A percentile compares a stretch with the other conserved stretches of the same genome.
These are phyloP conservation scores for Mariannaea sp. DNA, from an alignment of 2,329 filamentous ascomycete genomes.

Conservation along the genomic window DNA sequence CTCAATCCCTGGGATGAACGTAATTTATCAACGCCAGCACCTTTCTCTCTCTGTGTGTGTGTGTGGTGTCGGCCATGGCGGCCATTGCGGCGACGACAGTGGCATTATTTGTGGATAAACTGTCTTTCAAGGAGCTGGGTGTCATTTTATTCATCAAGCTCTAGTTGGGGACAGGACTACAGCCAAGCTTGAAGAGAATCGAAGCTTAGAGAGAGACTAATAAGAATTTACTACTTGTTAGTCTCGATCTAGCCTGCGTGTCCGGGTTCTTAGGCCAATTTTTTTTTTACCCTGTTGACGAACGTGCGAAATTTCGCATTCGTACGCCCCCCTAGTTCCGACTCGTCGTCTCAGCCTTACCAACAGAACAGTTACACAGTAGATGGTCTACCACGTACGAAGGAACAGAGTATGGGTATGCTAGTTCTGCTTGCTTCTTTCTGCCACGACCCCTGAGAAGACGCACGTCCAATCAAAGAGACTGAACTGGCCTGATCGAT, in stretches of 20 bases:
- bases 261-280: slow-evolving; percentile 18
- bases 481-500: slow-evolving; percentile 33
- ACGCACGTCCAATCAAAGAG: slow-evolving; percentile 20
- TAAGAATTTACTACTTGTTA: slow-evolving; percentile 3
- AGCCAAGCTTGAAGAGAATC: slow-evolving; percentile 8
- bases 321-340: slow-evolving; percentile 17
- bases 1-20: too few relatives aligned
- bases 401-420: slow-evolving; percentile 8
- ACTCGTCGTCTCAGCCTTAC: slow-evolving; percentile 37
- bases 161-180: slow-evolving; percentile 6
- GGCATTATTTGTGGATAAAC: too few relatives aligned
- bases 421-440: slow-evolving; percentile 28
- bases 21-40: too few relatives aligned
- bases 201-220: slow-evolving; percentile 16
- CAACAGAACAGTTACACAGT: slow-evolving; percentile 23
- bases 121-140: not conserved
- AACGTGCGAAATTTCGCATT: slow-evolving; percentile 21
- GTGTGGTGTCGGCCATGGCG: too few relatives aligned
- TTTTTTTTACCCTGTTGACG: not conserved
- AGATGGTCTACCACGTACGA: slow-evolving; percentile 6
- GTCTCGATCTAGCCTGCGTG: slow-evolving; percentile 9
- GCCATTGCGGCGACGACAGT: slow-evolving; percentile 3
- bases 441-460: slow-evolving; percentile 14
- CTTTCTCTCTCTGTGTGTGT: too few relatives aligned
- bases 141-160: slow-evolving; percentile 17